Evolutionary conservation across 2,329 filamentous ascomycete genomes (phyloP).

Genomic region (Plectosphaerella sp.): DNA sequence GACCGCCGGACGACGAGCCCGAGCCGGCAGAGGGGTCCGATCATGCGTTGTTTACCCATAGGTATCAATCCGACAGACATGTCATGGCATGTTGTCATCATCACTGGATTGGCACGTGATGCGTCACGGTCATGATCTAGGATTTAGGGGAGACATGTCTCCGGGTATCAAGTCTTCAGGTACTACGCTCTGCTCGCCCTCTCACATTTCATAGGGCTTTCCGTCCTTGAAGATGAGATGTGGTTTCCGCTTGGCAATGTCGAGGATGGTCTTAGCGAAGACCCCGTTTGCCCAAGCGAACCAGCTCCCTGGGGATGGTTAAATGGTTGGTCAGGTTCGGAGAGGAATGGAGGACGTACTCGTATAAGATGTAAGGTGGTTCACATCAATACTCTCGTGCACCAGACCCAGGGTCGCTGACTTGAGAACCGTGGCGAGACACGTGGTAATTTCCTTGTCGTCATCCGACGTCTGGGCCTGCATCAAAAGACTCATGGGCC

Average conservation of each 20-base stretch:
- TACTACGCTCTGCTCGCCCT: background rate
- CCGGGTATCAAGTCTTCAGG: background rate
- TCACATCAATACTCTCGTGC: conserved; percentile 89
- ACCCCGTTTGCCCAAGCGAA: conserved; percentile 97
- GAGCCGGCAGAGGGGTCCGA: too few species aligned
- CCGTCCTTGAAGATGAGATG: conserved; percentile 72
- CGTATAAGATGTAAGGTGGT: conserved; percentile 63
- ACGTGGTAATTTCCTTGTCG: conserved; percentile 74
- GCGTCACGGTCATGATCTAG: too few species aligned
- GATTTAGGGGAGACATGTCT: background rate
- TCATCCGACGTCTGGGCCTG: conserved; percentile 86
- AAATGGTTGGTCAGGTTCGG: background rate
- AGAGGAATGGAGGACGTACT: conserved; percentile 37
- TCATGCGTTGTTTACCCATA: too few species aligned
- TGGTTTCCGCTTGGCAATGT: conserved; percentile 84
- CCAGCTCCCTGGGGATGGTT: conserved; percentile 61
- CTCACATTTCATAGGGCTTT: conserved; percentile 50
- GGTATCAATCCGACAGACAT: too few species aligned
- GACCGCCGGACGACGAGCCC: too few species aligned
- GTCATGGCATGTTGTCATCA: background rate
- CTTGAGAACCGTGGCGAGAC: conserved; percentile 69
- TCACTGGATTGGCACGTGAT: background rate
- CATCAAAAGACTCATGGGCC: conserved; percentile 93
- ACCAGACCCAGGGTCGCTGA: conserved; percentile 75
- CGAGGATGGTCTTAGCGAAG: conserved; percentile 87